Percentiles rank a stretch among this genome's conserved stretches.
These are phyloP conservation scores for Cutaneotrichosporon cutaneum DNA, from an alignment of 1,284 basidiomycete species.

Conservation along the genomic window DNA sequence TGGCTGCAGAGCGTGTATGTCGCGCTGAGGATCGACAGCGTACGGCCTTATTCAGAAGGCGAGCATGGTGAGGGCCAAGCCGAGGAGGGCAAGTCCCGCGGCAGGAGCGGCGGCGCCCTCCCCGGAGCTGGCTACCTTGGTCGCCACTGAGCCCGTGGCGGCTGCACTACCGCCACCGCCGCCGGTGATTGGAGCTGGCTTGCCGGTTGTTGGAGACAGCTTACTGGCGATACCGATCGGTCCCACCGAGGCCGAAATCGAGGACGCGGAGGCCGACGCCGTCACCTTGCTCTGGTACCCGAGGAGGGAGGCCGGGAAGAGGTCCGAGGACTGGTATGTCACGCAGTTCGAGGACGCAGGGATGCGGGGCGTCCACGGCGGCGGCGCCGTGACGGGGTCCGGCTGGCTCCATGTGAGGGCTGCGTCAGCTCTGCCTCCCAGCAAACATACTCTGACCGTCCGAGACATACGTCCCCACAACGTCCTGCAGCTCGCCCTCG, in stretches of 20 bases:
- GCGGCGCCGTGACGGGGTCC: conserved; percentile 56
- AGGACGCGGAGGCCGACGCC: neutral
- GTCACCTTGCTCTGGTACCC: conserved; percentile 19
- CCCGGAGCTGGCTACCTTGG: no score
- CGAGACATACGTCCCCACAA: conserved; percentile 60
- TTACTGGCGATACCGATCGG: no score
- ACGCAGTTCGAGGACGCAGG: conserved; percentile 52
- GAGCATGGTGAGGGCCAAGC: no score
- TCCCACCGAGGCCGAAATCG: neutral
- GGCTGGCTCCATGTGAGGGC: conserved; percentile 64
- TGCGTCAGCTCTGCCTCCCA: neutral
- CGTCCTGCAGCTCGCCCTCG: conserved; percentile 63
- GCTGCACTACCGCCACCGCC: no score
- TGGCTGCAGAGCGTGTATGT: no score
- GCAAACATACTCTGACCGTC: conserved; percentile 52
- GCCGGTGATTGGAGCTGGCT: neutral
- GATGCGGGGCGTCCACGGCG: conserved; percentile 62
- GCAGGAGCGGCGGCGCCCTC: no score
- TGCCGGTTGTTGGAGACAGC: no score
- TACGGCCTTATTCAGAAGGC: no score
- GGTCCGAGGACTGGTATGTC: conserved; percentile 56
- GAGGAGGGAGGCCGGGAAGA: conserved; percentile 55
- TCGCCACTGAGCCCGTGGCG: no score
- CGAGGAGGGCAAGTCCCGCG: no score
- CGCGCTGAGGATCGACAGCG: no score